Base-by-base conservation (phyloP, 345 rosid genomes). In the Acer negundo region DNA sequence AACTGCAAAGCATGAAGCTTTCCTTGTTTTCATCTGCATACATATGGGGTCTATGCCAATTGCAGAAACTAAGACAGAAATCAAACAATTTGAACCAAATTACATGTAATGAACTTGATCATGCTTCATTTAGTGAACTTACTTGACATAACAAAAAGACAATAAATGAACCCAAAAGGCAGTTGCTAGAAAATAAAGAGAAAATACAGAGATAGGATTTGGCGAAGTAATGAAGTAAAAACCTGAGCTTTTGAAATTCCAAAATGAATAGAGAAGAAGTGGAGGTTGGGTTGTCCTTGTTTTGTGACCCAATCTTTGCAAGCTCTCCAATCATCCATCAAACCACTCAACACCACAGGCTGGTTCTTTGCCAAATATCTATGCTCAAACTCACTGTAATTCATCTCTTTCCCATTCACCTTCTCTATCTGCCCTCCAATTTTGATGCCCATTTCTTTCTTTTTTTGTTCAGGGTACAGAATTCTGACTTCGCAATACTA, bases 181-280 rank as follows among this genome's bases (percentile, higher is more conserved):
- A 35, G 38, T 35, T 35, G 6, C 38, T 35, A 42, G 46, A 42
- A 42, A 42, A 42, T 42, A 51, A 2, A 62, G 3, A 7, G 28
- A 65, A 22, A 6, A 35, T 35, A 35, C 55, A 24, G 1, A 58
- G 42, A 69, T 1, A 10, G 40, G 76, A 42, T 42, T 42, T 42
- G 46, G 11, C 8, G 2, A 42, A 42, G 46, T 42, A 42, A 8
- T 42, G 67, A n/a, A 38, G 73, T 42, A 42, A 42, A 17, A 69
- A 92, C 99, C 94, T 94, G 98, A 80, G 91, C 97, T 79, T 47
- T 89, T 68, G 99, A 92, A 69, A 87, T 79, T 19, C 94, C 92
- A 75, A 92, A 95, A 78, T 86, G 90, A 77, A 92, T 79, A 7
- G 88, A 82, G 76, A 93, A 87, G 83, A 92, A 90, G 2, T 51